A percentile compares a stretch with the other conserved stretches of the same genome.
Evolutionary conservation across 768 basidiomycete genomes (phyloP).

Genomic region (Panellus pusillus): DNA sequence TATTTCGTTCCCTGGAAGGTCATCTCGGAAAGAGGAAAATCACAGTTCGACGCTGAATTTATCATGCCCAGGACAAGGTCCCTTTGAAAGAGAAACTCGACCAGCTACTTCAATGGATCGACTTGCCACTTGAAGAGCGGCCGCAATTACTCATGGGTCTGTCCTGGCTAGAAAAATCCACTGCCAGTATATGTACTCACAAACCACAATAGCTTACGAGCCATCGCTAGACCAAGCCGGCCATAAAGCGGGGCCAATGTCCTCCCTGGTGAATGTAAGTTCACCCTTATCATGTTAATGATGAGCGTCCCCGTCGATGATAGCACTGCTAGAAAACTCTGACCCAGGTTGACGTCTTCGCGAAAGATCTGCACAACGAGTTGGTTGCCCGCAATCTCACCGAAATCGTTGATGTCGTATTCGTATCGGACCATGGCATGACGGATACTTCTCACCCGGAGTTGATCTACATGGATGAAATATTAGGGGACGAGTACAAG

Average conservation of each 20-base stretch:
- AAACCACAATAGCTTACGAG: slow-evolving; percentile 60
- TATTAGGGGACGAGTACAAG: slow-evolving; percentile 60
- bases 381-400: slow-evolving; percentile 73
- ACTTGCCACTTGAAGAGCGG: slow-evolving; percentile 66
- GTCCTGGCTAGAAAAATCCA: slow-evolving; percentile 20
- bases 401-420: slow-evolving; percentile 83
- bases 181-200: not conserved
- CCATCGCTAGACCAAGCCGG: slow-evolving; percentile 87
- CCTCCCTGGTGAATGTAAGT: slow-evolving; percentile 68
- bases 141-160: slow-evolving; percentile 78
- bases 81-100: slow-evolving; percentile 69
- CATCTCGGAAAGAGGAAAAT: slow-evolving; percentile 12
- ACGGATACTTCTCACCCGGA: slow-evolving; percentile 81
- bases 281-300: not conserved
- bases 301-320: not conserved
- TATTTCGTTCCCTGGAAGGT: slow-evolving; percentile 83
- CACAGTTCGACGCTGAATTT: slow-evolving; percentile 1
- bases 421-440: slow-evolving; percentile 94
- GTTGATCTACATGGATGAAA: slow-evolving; percentile 78
- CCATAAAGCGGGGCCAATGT: slow-evolving; percentile 69
- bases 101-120: slow-evolving; percentile 81
- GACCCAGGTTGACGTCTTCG: slow-evolving; percentile 68
- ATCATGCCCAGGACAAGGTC: slow-evolving; percentile 50
- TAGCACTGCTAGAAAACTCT: slow-evolving; percentile 54
- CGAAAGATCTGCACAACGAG: slow-evolving; percentile 62